Evolutionary conservation across 805 yeast species (phyloP).

Genomic region (Kluyveromyces nonfermentans): DNA sequence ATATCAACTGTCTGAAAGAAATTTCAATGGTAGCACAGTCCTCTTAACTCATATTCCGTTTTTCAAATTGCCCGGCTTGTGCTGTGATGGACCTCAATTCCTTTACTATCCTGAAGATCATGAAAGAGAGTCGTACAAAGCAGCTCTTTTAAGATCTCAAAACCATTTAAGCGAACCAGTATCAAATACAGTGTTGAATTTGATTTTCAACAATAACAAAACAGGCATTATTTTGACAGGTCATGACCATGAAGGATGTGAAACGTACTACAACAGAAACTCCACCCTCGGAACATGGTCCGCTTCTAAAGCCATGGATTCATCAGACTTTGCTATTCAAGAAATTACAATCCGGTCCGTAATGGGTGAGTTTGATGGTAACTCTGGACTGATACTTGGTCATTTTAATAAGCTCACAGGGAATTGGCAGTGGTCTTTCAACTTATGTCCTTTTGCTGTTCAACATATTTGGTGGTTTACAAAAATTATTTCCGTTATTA

Average conservation of each 20-base stretch:
- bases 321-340: slow-evolving; percentile 34
- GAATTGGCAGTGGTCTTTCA: slow-evolving; percentile 59
- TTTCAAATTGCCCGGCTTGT: slow-evolving; percentile 70
- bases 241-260: slow-evolving; percentile 95
- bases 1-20: slow-evolving; percentile 42
- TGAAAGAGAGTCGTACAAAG: slow-evolving; percentile 54
- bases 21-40: slow-evolving; percentile 71
- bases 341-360: slow-evolving; percentile 85
- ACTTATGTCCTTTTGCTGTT: slow-evolving; percentile 69
- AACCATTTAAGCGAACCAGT: slow-evolving; percentile 69
- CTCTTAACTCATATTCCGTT: slow-evolving; percentile 85
- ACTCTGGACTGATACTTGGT: slow-evolving; percentile 78
- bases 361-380: slow-evolving; percentile 96
- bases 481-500: slow-evolving; percentile 40
- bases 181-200: slow-evolving; percentile 56
- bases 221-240: slow-evolving; percentile 85
- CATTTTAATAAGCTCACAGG: slow-evolving; percentile 36
- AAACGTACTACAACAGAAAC: slow-evolving; percentile 48
- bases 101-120: slow-evolving; percentile 46
- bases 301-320: slow-evolving; percentile 38
- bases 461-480: slow-evolving; percentile 97
- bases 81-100: slow-evolving; percentile 78
- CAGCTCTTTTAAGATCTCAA: slow-evolving; percentile 68
- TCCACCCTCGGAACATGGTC: slow-evolving; percentile 40
- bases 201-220: slow-evolving; percentile 56